Base-by-base conservation (phyloP, 345 rosid genomes). In the Noccaea caerulescens region DNA sequence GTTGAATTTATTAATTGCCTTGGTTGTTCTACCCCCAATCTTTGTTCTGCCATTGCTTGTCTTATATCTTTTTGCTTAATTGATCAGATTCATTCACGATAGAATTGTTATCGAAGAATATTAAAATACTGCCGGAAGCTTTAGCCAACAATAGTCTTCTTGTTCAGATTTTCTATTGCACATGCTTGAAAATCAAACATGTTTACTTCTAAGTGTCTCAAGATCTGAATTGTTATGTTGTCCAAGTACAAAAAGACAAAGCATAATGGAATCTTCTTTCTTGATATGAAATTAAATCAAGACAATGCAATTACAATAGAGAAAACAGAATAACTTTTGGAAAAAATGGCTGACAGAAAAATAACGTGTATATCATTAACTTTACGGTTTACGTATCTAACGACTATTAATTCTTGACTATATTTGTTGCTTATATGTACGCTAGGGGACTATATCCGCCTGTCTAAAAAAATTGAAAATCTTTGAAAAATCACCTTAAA, bases 271-370 rank as follows among this genome's bases (percentile, higher is more conserved):
- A 14, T 23, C 44, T 7, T 34, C 8, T 56, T 56, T 5, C 14
- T 34, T 56, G n/a, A 34, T 56, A 34, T 56, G 61, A 34, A 27
- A 56, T 13, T n/a, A 10, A 12, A 33, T n/a, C 58, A n/a, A 16
- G 11, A 8, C 10, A 54, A 12, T 4, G 32, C 10, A 54, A 54
- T 8, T n/a, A n/a, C 20, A 32, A 1, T 32, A 54, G 36, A 10
- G 9, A 13, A 27, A 52, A 54, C 18, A 30, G 2, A 54, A 54
- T 27, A 27, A 27, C 4, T 27, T 27, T 27, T 27, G 30, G 4
- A 2, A 27, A 27, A 27, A 27, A 27, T 27, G 30, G 30, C 30
- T 27, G 3, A 27, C 30, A 27, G 30, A 27, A 27, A 27, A 27
- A 27, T 27, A 27, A 27, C 2, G 30, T 3, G 30, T 27, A 27